Base-by-base conservation (phyloP, 805 yeast genomes). In the Komagataella ulmi region DNA sequence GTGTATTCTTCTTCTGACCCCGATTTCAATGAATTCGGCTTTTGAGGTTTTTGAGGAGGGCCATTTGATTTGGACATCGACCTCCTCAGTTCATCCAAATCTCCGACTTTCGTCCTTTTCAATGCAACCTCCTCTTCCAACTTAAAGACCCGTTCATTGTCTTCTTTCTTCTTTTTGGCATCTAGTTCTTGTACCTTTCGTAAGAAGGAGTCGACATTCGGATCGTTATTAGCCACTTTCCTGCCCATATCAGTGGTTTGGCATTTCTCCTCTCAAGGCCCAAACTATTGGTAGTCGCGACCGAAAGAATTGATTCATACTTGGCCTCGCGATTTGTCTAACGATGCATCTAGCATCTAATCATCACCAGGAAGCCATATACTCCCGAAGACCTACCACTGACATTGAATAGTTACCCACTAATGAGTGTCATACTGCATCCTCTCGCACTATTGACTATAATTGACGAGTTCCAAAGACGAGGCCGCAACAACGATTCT, bases 171-270 rank as follows among this genome's bases (percentile, higher is more conserved):
- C 24, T 57, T 45, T 12, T 52, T 47, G 17, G 50, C 52, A 45
- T 54, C 56, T 23, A 56, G 46, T 44, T 56, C 56, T 21, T 46
- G 46, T 17, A 54, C 58, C 19, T 55, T 46, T 8, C 51, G 50
- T 17, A 56, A 47, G 45, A 56, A 56, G 14, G 50, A 54, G 5
- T 53, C 55, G 4, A 56, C 55, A 18, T 53, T 36, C 6, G 51
- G 52, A 48, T 54, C 55, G 17, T 18, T n/a, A 48, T 46, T 24
- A 18, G n/a, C 40, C n/a, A 30, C n/a, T 30, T 30, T 30, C 40
- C 40, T 30, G 40, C 40, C 40, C 40, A 30, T 30, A 30, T 30
- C 40, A 30, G 40, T 8, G 3, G 14, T 30, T 30, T 30, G 40
- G n/a, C 14, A 30, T 30, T 30, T 30, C 36, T 14, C 40, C 6